Base-by-base conservation (phyloP, 2,329 filamentous ascomycete genomes). In the Xylaria sp. region DNA sequence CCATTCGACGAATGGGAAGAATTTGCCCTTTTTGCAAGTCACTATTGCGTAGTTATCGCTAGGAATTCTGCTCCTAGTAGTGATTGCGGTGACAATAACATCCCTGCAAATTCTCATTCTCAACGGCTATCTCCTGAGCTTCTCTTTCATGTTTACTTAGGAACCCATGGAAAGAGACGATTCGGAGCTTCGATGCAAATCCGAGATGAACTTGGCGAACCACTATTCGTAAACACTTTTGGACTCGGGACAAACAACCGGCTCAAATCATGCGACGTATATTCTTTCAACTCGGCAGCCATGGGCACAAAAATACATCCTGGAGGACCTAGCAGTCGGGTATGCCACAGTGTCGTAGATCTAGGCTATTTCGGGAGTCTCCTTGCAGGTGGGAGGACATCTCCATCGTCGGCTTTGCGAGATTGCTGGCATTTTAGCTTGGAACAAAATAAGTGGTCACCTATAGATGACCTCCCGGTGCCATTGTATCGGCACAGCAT, bases 1-100 rank as follows among this genome's bases (percentile, higher is more conserved):
- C 89, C 91, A 0, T 97, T 98, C 75, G 95, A 98, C 77, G 94
- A 97, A 79, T 97, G 93, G 93, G 95, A 98, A 78, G 95, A 97
- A 74, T 94, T 97, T 75, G 89, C 91, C 2, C 82, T 97, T 0
- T 97, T 96, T 77, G 89, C 87, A 1, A 89, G 89, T 38, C 94
- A 97, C 78, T 97, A 97, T 78, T 92, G 94, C 72, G 80, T 97
- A 49, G 83, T 97, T 9, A 83, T 88, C 57, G 92, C 93, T 15
- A 84, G 81, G 47, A 87, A 69, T 31, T 68, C 59, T 55, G 25
- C 66, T 29, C 62, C 44, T 61, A 42, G 17, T 3, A 45, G 11
- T 13, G 10, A 22, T 44, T 22, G 29, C 15, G 13, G 20, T 22
- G 29, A 54, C 3, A 56, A 17, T 31, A 61, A 36, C 38, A 9